Percentiles rank a stretch among this genome's conserved stretches.
phyloP scores from a whole-genome alignment of 164 flowering plant species.

The Magnolia kwangsiensis region DNA sequence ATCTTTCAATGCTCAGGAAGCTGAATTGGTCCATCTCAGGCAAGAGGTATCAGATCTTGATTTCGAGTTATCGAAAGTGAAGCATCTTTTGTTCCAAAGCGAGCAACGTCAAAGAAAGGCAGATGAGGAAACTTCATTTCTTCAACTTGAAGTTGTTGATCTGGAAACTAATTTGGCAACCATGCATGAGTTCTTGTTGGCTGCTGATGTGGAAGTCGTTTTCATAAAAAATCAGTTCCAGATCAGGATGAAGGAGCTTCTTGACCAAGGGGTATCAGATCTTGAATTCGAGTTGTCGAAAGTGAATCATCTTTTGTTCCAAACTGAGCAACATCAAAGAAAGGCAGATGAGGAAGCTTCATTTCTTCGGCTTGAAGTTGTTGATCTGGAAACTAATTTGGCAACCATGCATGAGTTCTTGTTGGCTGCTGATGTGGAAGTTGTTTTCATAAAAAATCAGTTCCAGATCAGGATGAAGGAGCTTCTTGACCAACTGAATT shows the following conservation, averaged over 20 bases:
- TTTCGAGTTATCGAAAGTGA: constrained; percentile 42
- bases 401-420: constrained; percentile 35
- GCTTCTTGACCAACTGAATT: constrained; percentile 37
- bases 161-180: constrained; percentile 45
- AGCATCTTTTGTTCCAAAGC: constrained; percentile 23
- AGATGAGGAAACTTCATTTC: constrained; percentile 29
- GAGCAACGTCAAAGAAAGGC: constrained; percentile 31
- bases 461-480: constrained; percentile 34
- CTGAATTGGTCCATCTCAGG: constrained; percentile 42
- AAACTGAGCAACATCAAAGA: constrained; percentile 26
- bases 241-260: constrained; percentile 34
- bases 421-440: constrained; percentile 55
- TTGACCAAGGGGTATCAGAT: constrained; percentile 29
- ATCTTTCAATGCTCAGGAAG: constrained; percentile 32
- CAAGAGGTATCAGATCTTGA: constrained; percentile 45
- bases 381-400: constrained; percentile 42
- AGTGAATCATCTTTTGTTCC: constrained; percentile 27
- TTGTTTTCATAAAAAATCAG: constrained; percentile 38
- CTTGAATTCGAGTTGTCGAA: constrained; percentile 49
- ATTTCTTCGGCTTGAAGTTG: constrained; percentile 16
- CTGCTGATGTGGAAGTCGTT: constrained; percentile 48
- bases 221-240: constrained; percentile 44
- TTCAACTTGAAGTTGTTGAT: constrained; percentile 20
- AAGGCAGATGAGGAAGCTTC: constrained; percentile 32
- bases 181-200: constrained; percentile 37